A percentile compares a stretch with the other conserved stretches of the same genome.
Conservation (phyloP, 495 filamentous ascomycete species). For the Arthonia radiata region DNA sequence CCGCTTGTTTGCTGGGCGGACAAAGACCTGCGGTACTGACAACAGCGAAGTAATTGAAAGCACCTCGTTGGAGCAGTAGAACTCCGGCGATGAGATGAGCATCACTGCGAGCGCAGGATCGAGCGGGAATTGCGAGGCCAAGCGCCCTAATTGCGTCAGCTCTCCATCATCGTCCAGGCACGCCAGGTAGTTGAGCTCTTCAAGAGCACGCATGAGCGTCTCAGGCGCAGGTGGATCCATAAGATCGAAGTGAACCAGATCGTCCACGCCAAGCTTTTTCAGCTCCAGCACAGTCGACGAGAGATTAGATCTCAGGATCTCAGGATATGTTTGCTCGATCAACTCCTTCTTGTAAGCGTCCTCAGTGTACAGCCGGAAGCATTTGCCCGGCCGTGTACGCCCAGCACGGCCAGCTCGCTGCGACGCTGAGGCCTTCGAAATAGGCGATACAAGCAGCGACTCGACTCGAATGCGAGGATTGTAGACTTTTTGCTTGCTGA, state of each 20-base stretch:
- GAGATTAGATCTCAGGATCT: slow-evolving; percentile 84
- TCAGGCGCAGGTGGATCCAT: slow-evolving; percentile 98
- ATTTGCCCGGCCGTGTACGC: slow-evolving; percentile 92
- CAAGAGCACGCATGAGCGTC: slow-evolving; percentile 92
- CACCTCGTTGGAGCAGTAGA: slow-evolving; percentile 97
- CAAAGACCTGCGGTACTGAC: slow-evolving; percentile 85
- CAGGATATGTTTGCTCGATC: slow-evolving; percentile 87
- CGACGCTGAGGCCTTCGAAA: slow-evolving; percentile 95
- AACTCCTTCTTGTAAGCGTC: slow-evolving; percentile 93
- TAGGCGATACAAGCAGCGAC: slow-evolving; percentile 82
- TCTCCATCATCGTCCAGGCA: slow-evolving; percentile 94
- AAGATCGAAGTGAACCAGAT: slow-evolving; percentile 92
- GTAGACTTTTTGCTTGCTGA: slow-evolving; percentile 99
- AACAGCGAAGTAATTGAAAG: slow-evolving; percentile 84
- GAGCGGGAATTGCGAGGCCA: slow-evolving; percentile 88
- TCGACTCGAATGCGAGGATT: slow-evolving; percentile 92
- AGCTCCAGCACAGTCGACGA: slow-evolving; percentile 84
- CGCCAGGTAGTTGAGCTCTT: slow-evolving; percentile 91
- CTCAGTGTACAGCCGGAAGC: slow-evolving; percentile 93
- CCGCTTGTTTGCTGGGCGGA: slow-evolving; percentile 56
- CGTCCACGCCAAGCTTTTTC: slow-evolving; percentile 90
- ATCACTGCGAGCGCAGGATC: slow-evolving; percentile 92
- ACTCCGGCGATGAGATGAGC: slow-evolving; percentile 91
- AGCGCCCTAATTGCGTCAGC: slow-evolving; percentile 56
- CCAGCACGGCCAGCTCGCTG: slow-evolving; percentile 96